These are phyloP conservation scores for Cyberlindnera mississippiensis DNA, from an alignment of 805 yeast species.

Conservation along the genomic window DNA sequence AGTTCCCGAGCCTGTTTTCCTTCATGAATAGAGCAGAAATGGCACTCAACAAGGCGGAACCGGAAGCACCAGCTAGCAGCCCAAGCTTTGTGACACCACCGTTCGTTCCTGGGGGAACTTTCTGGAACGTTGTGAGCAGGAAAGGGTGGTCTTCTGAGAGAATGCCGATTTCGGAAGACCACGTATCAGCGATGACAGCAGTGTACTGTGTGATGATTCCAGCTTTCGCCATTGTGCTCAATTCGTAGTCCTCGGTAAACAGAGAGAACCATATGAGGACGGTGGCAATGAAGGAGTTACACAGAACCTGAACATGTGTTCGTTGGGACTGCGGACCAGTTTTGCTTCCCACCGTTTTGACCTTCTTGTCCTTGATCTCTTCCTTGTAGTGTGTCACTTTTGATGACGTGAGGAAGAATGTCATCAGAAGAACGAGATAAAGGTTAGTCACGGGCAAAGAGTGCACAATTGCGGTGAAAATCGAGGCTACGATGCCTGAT, in stretches of 20 bases:
- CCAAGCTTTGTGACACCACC: conserved; percentile 41
- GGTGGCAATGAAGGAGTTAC: conserved; percentile 38
- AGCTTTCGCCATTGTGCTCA: conserved; percentile 18
- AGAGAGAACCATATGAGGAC: conserved; percentile 29
- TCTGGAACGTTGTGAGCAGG: conserved; percentile 36
- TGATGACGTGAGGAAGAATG: conserved; percentile 37
- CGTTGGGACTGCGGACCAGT: conserved; percentile 29
- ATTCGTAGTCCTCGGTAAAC: conserved; percentile 6
- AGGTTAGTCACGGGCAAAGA: conserved; percentile 34
- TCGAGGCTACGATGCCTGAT: conserved; percentile 34
- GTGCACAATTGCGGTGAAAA: conserved; percentile 37
- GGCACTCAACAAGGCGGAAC: conserved; percentile 33
- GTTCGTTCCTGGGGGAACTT: conserved; percentile 44
- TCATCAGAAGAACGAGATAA: conserved; percentile 30
- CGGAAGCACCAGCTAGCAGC: conserved; percentile 33
- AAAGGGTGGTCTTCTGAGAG: conserved; percentile 35
- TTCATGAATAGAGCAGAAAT: conserved; percentile 28
- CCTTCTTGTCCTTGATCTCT: conserved; percentile 31
- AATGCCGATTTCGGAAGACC: conserved; percentile 46
- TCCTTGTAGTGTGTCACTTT: conserved; percentile 37
- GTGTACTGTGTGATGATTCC: conserved; percentile 36
- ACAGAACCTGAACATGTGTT: conserved; percentile 38
- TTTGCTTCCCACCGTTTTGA: conserved; percentile 23
- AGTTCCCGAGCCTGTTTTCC: conserved; percentile 11
- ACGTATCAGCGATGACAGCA: conserved; percentile 43